phyloP scores from a whole-genome alignment of 768 basidiomycete species.

The Coprinellus micaceus region DNA sequence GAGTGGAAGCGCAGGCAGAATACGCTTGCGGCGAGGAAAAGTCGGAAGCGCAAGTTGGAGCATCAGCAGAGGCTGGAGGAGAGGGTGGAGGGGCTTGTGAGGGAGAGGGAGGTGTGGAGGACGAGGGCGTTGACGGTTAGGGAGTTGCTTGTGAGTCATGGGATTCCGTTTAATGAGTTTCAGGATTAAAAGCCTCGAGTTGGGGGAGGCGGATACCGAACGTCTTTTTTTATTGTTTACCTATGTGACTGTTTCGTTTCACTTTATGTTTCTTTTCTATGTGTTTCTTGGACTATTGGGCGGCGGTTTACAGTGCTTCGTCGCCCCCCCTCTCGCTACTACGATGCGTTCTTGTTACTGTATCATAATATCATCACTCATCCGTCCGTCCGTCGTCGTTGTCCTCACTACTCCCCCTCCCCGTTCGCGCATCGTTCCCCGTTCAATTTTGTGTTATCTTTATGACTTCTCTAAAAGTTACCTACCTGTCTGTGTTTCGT shows the following conservation, averaged over 20 bases:
- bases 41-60: conserved; percentile 70
- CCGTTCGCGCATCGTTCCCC: no score
- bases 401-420: no score
- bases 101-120: conserved; percentile 56
- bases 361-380: background rate
- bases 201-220: conserved; percentile 3
- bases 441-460: no score
- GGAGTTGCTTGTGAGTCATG: conserved; percentile 35
- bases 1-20: conserved; percentile 78
- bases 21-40: conserved; percentile 74
- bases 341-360: background rate
- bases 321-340: background rate
- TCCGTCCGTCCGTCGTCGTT: background rate
- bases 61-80: conserved; percentile 62
- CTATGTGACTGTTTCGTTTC: background rate
- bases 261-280: background rate
- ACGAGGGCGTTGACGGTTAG: conserved; percentile 38
- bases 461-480: no score
- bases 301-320: background rate
- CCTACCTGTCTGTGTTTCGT: no score
- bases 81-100: conserved; percentile 38
- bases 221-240: conserved; percentile 3
- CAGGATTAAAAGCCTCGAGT: conserved; percentile 9
- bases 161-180: conserved; percentile 15
- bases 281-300: background rate